Evolutionary conservation across 2,329 filamentous ascomycete genomes (phyloP).

Genomic region (Xylariaceae sp.): DNA sequence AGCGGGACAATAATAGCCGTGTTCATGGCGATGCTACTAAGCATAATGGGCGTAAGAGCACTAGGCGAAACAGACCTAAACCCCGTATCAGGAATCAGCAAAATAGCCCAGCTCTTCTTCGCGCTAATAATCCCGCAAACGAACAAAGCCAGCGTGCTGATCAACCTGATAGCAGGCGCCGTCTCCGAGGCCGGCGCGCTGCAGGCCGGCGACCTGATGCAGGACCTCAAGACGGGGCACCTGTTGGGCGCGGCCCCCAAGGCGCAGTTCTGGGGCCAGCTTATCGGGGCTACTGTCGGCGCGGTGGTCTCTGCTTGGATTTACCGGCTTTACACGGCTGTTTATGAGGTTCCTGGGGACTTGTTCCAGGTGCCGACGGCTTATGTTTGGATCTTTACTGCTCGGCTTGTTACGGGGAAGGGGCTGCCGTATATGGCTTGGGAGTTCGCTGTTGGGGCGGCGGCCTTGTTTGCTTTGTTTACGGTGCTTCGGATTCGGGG

Average conservation of each 20-base stretch:
- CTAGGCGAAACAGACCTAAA: constrained; percentile 87
- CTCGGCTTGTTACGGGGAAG: constrained; percentile 83
- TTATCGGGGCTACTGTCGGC: constrained; percentile 83
- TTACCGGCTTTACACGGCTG: constrained; percentile 80
- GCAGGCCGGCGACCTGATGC: constrained; percentile 93
- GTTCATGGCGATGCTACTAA: constrained; percentile 72
- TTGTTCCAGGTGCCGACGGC: constrained; percentile 92
- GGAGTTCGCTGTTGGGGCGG: constrained; percentile 69
- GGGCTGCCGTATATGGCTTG: constrained; percentile 80
- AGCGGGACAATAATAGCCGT: constrained; percentile 70
- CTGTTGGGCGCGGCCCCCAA: constrained; percentile 86
- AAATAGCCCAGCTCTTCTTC: constrained; percentile 93
- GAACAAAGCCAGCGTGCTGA: constrained; percentile 81
- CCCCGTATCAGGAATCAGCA: constrained; percentile 93
- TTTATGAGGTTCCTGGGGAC: constrained; percentile 83
- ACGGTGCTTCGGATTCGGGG: constrained; percentile 66
- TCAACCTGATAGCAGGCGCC: constrained; percentile 91
- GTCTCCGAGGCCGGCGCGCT: constrained; percentile 81
- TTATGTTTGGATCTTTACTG: constrained; percentile 97
- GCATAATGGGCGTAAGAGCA: constrained; percentile 68
- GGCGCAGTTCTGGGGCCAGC: constrained; percentile 94
- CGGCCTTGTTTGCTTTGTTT: constrained; percentile 64
- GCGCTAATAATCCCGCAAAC: constrained; percentile 79
- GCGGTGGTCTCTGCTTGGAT: constrained; percentile 82
- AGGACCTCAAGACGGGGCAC: constrained; percentile 95